Conservation (phyloP, 2,329 filamentous ascomycete genomes). For the Arthrobotrys musiformis region DNA sequence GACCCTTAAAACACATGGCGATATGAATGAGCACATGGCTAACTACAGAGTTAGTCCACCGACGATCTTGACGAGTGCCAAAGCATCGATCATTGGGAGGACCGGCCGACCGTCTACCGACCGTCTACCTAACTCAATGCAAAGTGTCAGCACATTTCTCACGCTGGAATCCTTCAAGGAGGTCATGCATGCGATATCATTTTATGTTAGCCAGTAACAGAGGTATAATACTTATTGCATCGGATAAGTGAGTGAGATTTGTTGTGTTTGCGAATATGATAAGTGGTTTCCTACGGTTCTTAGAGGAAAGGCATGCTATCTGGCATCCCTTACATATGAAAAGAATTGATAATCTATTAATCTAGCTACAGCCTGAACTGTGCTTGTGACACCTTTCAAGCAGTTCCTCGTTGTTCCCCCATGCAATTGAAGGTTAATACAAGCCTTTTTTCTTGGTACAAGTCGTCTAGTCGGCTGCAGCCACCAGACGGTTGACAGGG, state of each 20-base stretch:
- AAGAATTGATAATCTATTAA: conserved; percentile 1
- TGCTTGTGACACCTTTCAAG: background rate
- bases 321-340: background rate
- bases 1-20: conserved; percentile 18
- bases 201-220: background rate
- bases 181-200: conserved; percentile 9
- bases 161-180: conserved; percentile 17
- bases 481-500: conserved; percentile 44
- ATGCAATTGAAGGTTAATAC: conserved; percentile 48
- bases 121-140: conserved; percentile 2
- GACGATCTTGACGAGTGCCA: conserved; percentile 45
- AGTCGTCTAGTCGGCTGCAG: conserved; percentile 47
- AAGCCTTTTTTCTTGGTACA: conserved; percentile 46
- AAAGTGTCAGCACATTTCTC: conserved; percentile 39
- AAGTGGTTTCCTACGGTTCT: background rate
- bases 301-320: background rate
- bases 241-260: conserved; percentile 2
- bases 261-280: background rate
- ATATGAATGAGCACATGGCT: conserved; percentile 46
- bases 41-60: background rate
- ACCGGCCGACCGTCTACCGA: background rate
- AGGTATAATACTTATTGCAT: conserved; percentile 2
- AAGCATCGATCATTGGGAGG: conserved; percentile 31
- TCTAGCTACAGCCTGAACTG: conserved; percentile 17
- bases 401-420: conserved; percentile 6